These are phyloP conservation scores for Plantago major DNA, from an alignment of 257 asterid genomes.

Conservation along the genomic window DNA sequence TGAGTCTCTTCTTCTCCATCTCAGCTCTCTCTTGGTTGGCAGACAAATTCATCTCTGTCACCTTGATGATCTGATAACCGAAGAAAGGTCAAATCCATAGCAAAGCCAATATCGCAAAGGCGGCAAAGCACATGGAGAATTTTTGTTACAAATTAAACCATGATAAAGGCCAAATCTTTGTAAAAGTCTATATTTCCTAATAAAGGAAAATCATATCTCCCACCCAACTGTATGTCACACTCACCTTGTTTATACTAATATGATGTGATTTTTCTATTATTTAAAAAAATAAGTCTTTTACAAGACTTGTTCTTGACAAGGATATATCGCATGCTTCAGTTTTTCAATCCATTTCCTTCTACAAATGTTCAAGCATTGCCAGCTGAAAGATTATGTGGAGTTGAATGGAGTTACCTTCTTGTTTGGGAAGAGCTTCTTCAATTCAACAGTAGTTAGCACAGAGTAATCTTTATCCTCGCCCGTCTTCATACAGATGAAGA, in stretches of 20 bases:
- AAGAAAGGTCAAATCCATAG: background rate
- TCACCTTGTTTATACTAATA: too few relatives aligned
- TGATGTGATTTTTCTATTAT: too few relatives aligned
- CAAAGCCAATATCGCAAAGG: background rate
- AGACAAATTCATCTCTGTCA: conserved; percentile 59
- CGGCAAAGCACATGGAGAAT: background rate
- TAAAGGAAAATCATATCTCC: too few relatives aligned
- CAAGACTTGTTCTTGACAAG: background rate
- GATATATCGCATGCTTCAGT: background rate
- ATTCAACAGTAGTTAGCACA: conserved; percentile 50
- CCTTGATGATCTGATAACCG: conserved; percentile 42
- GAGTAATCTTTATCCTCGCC: conserved; percentile 73
- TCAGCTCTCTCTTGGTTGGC: conserved; percentile 62
- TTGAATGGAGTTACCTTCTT: conserved; percentile 39
- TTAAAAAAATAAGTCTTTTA: too few relatives aligned
- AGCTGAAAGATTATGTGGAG: conserved; percentile 2
- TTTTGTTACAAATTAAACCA: background rate
- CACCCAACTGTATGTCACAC: too few relatives aligned
- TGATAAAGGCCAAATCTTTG: too few relatives aligned
- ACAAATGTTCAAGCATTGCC: background rate
- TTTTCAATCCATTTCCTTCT: background rate
- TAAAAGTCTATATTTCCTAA: too few relatives aligned
- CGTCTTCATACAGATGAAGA: conserved; percentile 35
- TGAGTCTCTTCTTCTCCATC: conserved; percentile 69
- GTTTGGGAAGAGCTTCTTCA: conserved; percentile 60